phyloP scores from a whole-genome alignment of 140 eudicot species.

The Oenanthe javanica region DNA sequence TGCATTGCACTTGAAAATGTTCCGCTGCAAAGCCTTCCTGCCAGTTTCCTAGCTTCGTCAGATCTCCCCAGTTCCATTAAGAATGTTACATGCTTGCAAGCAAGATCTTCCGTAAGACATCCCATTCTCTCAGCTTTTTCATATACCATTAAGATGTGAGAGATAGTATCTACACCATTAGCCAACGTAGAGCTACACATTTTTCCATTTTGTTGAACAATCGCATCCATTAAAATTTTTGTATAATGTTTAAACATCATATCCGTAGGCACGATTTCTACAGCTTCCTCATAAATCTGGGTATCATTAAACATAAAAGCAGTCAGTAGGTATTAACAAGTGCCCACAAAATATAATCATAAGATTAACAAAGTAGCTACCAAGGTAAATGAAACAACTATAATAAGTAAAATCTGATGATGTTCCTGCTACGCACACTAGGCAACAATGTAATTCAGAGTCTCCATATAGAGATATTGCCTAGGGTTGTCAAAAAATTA shows the following conservation, averaged over 20 bases:
- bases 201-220: conserved; percentile 22
- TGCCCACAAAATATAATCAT: background rate
- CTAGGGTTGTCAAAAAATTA: background rate
- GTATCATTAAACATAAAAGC: conserved; percentile 14
- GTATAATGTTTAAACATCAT: conserved; percentile 45
- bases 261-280: conserved; percentile 45
- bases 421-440: background rate
- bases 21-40: conserved; percentile 53
- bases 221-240: conserved; percentile 52
- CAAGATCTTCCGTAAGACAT: conserved; percentile 71
- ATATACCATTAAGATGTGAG: conserved; percentile 49
- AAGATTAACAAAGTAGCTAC: background rate
- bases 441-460: background rate
- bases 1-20: conserved; percentile 38
- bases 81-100: conserved; percentile 53
- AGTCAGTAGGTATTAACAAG: background rate
- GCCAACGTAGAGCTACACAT: conserved; percentile 17
- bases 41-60: conserved; percentile 56
- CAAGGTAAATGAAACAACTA: background rate
- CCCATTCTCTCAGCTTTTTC: conserved; percentile 66
- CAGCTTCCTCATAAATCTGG: conserved; percentile 81
- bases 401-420: background rate
- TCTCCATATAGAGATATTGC: no score
- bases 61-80: conserved; percentile 47
- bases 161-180: conserved; percentile 30